A percentile compares a stretch with the other conserved stretches of the same genome.
Conservation (phyloP, 176 grass and related monocot genomes). For the Eleusine coracana region DNA sequence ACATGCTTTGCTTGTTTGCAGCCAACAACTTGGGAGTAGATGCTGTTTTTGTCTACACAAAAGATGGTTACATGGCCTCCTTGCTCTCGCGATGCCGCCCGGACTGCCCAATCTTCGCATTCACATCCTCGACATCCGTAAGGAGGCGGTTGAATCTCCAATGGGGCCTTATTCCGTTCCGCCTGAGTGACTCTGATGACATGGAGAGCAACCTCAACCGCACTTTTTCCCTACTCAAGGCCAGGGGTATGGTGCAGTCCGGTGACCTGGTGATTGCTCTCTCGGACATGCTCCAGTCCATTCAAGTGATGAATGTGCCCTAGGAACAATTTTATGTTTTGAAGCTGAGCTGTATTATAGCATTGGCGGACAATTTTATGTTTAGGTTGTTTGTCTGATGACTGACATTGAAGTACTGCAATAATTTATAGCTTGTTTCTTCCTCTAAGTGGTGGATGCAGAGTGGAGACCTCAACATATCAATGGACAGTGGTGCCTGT, state of each 20-base stretch:
- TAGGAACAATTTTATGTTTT: conserved; percentile 16
- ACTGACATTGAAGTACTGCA: background rate
- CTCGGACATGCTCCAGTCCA: conserved; percentile 90
- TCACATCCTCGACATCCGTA: conserved; percentile 69
- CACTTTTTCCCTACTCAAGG: conserved; percentile 91
- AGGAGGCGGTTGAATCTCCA: conserved; percentile 82
- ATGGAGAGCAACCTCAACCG: conserved; percentile 98
- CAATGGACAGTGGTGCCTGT: background rate
- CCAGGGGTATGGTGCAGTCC: conserved; percentile 92
- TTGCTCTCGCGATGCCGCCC: conserved; percentile 89
- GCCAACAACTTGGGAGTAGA: conserved; percentile 91
- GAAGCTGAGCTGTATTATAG: background rate
- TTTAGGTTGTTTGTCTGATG: background rate
- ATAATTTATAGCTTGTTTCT: background rate
- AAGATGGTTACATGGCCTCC: conserved; percentile 78
- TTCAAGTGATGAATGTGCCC: conserved; percentile 96
- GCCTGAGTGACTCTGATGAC: conserved; percentile 66
- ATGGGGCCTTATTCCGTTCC: conserved; percentile 95
- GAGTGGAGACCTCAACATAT: background rate
- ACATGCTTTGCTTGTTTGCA: conserved; percentile 33
- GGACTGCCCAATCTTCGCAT: conserved; percentile 92
- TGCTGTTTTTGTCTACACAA: conserved; percentile 93
- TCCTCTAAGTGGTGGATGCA: background rate
- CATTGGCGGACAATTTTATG: background rate
- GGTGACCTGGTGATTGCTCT: conserved; percentile 90